A percentile compares a stretch with the other conserved stretches of the same genome.
Evolutionary conservation across 176 grass and related monocot genomes (phyloP).

Genomic region (Hordeum vulgare): MorexV3_pseudomolecules_assembly NC_058522.1:403656833-403657332

Average conservation of each 20-base stretch:
- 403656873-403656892: background rate
- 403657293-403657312: slow-evolving; percentile 47
- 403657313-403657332: slow-evolving; percentile 44
- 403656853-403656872: background rate
- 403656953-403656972: background rate
- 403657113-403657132: background rate
- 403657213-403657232: background rate
- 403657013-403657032: slow-evolving; percentile 6
- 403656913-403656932: background rate
- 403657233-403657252: background rate
- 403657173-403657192: background rate
- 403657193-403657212: background rate
- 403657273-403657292: slow-evolving; percentile 15
- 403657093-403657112: background rate
- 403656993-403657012: slow-evolving; percentile 2
- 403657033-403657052: background rate
- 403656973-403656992: background rate
- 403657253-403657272: background rate
- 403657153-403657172: slow-evolving; percentile 7
- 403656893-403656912: slow-evolving; percentile 4
- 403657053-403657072: background rate
- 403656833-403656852: background rate
- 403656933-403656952: slow-evolving; percentile 6
- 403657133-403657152: background rate
- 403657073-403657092: background rate